Conservation (phyloP, 2,329 filamentous ascomycete species). For the Apiospora hydei region DNA sequence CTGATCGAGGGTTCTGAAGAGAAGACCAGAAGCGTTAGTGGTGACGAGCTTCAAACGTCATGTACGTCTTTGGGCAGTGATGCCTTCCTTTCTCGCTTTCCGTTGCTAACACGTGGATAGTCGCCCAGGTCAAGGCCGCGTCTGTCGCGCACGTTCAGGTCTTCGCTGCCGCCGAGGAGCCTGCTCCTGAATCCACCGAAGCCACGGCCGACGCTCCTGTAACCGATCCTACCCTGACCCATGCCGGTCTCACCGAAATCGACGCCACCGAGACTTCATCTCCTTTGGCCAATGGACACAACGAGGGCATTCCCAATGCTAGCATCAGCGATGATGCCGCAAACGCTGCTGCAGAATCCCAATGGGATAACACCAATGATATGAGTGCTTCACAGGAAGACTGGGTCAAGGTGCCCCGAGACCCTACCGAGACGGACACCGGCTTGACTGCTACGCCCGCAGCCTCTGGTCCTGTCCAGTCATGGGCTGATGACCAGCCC, state of each 20-base stretch:
- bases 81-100: background rate
- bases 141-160: conserved; percentile 57
- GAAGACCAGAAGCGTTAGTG: conserved; percentile 68
- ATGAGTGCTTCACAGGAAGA: conserved; percentile 65
- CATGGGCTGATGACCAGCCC: conserved; percentile 84
- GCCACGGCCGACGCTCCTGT: conserved; percentile 41
- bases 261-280: conserved; percentile 48
- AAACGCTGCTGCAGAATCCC: conserved; percentile 68
- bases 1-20: conserved; percentile 77
- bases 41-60: conserved; percentile 70
- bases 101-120: conserved; percentile 42
- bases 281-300: conserved; percentile 51
- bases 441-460: conserved; percentile 68
- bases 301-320: conserved; percentile 55
- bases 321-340: conserved; percentile 60
- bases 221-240: conserved; percentile 71
- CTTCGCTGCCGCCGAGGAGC: conserved; percentile 43
- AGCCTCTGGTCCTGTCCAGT: conserved; percentile 63
- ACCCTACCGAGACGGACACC: conserved; percentile 77
- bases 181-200: conserved; percentile 44
- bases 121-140: conserved; percentile 64
- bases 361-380: conserved; percentile 66
- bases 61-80: conserved; percentile 62
- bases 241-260: conserved; percentile 74
- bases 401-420: conserved; percentile 79